phyloP scores from a whole-genome alignment of 1,139 yeast genomes.

The Pichia sp. region DNA sequence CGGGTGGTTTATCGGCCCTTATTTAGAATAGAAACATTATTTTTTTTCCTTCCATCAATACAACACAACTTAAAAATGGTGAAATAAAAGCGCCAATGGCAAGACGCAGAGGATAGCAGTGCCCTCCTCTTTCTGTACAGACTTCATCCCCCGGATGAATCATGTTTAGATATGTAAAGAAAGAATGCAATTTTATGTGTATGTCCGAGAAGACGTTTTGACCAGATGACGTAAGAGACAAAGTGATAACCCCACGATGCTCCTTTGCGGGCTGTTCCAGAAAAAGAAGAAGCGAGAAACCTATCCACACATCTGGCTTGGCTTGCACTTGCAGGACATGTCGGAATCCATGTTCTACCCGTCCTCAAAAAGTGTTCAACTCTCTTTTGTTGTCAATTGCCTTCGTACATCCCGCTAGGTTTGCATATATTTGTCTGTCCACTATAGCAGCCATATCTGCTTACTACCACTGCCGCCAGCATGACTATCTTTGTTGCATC shows the following conservation, averaged over 20 bases:
- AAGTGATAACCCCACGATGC: too few relatives aligned
- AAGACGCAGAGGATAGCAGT: not conserved
- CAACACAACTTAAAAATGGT: not conserved
- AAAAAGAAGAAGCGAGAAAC: not conserved
- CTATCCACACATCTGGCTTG: not conserved
- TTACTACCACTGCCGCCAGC: not conserved
- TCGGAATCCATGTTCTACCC: too few relatives aligned
- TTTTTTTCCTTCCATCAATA: not conserved
- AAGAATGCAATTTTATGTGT: not conserved
- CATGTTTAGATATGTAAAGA: not conserved
- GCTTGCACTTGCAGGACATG: too few relatives aligned
- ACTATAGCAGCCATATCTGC: not conserved
- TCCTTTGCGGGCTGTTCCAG: not conserved
- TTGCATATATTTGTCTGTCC: not conserved
- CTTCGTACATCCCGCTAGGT: too few relatives aligned
- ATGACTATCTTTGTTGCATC: slow-evolving; percentile 61
- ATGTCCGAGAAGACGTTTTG: not conserved
- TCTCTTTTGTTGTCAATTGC: too few relatives aligned
- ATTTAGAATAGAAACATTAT: not conserved
- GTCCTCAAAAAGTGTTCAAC: too few relatives aligned
- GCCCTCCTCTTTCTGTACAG: not conserved
- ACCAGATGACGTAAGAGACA: not conserved
- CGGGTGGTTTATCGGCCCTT: slow-evolving; percentile 22
- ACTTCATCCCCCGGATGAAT: not conserved
- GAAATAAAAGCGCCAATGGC: not conserved